Percentiles rank a stretch among this genome's conserved stretches.
Evolutionary conservation across 202 grass and related monocot species (phyloP).

Genomic region (Dendrocalamus latiflorus): DNA sequence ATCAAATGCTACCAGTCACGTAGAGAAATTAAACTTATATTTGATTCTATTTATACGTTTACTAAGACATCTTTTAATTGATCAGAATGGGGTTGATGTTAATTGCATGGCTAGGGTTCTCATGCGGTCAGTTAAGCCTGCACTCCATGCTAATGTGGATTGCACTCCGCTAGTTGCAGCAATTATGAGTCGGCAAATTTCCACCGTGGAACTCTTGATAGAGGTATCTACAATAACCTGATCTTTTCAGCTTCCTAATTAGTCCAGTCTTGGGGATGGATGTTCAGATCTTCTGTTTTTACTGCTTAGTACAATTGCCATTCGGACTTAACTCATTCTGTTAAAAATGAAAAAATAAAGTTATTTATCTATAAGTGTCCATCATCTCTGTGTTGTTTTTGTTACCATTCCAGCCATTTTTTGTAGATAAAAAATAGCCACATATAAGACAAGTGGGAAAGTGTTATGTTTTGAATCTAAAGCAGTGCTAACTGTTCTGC

Average conservation of each 20-base stretch:
- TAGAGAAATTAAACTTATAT: background rate
- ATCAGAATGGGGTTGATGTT: constrained; percentile 48
- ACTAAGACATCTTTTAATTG: background rate
- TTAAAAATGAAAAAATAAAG: too few species aligned
- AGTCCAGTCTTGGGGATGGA: too few species aligned
- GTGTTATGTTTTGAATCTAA: background rate
- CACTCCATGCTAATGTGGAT: constrained; percentile 54
- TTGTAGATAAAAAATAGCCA: background rate
- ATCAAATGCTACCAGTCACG: background rate
- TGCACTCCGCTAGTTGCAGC: constrained; percentile 61
- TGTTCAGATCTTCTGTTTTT: too few species aligned
- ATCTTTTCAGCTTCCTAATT: background rate
- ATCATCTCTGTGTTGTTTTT: background rate
- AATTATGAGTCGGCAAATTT: constrained; percentile 53
- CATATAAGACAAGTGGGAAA: background rate
- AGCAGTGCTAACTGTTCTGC: constrained; percentile 5
- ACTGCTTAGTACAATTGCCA: too few species aligned
- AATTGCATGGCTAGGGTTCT: constrained; percentile 55
- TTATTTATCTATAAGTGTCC: background rate
- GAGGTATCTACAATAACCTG: constrained; percentile 31
- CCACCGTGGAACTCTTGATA: constrained; percentile 51
- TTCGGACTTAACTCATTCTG: too few species aligned
- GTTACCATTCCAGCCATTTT: background rate
- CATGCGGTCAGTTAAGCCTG: constrained; percentile 51
- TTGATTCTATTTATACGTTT: background rate